Evolutionary conservation across 1,284 basidiomycete genomes (phyloP).

Genomic region (Puccinia horiana): DNA sequence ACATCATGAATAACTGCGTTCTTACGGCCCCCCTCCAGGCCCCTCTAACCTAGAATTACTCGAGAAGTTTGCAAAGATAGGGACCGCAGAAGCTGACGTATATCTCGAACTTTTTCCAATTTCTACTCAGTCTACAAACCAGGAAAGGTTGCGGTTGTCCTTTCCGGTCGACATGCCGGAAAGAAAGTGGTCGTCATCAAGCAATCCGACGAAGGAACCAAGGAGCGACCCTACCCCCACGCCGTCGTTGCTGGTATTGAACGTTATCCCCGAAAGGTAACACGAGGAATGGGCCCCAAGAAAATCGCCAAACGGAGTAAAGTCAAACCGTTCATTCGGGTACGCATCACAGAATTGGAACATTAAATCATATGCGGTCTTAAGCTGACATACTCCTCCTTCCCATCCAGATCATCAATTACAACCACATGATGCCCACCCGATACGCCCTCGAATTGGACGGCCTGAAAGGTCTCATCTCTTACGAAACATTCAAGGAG

Average conservation of each 20-base stretch:
- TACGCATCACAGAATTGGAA: conserved; percentile 60
- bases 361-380: not conserved
- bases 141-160: conserved; percentile 81
- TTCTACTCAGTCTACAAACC: conserved; percentile 41
- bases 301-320: conserved; percentile 84
- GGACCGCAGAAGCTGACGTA: not conserved
- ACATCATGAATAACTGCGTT: not conserved
- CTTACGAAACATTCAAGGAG: conserved; percentile 89
- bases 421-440: conserved; percentile 95
- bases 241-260: conserved; percentile 94
- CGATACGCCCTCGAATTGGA: conserved; percentile 94
- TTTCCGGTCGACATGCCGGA: conserved; percentile 93
- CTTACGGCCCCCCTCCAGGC: not conserved
- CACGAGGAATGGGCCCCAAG: conserved; percentile 93
- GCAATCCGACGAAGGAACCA: conserved; percentile 81
- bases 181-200: conserved; percentile 89
- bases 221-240: conserved; percentile 88
- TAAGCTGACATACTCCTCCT: not conserved
- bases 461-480: conserved; percentile 79
- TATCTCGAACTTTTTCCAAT: not conserved
- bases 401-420: conserved; percentile 74
- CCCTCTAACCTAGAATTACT: not conserved
- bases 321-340: conserved; percentile 98
- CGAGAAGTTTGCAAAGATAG: not conserved
- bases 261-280: conserved; percentile 93